Conservation (phyloP, 225 moss, liverwort and hornwort species). For the Marchantia polymorpha region DNA sequence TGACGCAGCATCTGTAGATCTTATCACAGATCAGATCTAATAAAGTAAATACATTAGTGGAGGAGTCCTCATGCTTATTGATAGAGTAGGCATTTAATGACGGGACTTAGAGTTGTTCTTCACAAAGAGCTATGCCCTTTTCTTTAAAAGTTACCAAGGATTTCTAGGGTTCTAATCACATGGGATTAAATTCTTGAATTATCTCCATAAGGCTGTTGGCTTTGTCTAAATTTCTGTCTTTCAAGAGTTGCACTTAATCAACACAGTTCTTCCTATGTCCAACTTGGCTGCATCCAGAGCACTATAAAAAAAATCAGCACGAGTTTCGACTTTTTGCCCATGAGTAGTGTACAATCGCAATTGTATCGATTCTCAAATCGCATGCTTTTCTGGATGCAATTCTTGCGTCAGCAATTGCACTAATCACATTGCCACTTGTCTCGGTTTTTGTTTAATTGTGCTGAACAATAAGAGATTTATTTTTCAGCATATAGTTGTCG, state of each 20-base stretch:
- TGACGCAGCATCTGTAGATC: not conserved
- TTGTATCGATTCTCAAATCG: too few relatives aligned
- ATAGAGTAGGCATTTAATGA: constrained; percentile 2
- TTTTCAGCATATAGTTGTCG: too few relatives aligned
- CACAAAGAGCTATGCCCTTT: not conserved
- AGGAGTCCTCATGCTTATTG: not conserved
- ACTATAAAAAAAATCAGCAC: not conserved
- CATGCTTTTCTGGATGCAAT: too few relatives aligned
- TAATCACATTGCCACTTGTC: too few relatives aligned
- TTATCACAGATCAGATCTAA: not conserved
- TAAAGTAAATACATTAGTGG: constrained; percentile 5
- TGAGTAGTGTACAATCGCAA: too few relatives aligned
- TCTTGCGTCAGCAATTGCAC: too few relatives aligned
- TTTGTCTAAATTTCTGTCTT: not conserved
- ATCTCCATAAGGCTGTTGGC: not conserved
- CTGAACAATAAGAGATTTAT: too few relatives aligned
- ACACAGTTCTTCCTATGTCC: not conserved
- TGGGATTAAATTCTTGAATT: not conserved
- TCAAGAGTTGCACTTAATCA: not conserved
- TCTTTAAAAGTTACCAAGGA: not conserved
- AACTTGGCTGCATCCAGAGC: not conserved
- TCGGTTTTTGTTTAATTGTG: too few relatives aligned
- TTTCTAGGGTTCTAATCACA: not conserved
- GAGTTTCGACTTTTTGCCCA: not conserved
- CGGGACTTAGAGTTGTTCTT: not conserved